Evolutionary conservation across 225 moss, liverwort and hornwort genomes (phyloP), one percentile per base, ranked within the genome.

Genomic region (Sphagnum tenellum): DNA sequence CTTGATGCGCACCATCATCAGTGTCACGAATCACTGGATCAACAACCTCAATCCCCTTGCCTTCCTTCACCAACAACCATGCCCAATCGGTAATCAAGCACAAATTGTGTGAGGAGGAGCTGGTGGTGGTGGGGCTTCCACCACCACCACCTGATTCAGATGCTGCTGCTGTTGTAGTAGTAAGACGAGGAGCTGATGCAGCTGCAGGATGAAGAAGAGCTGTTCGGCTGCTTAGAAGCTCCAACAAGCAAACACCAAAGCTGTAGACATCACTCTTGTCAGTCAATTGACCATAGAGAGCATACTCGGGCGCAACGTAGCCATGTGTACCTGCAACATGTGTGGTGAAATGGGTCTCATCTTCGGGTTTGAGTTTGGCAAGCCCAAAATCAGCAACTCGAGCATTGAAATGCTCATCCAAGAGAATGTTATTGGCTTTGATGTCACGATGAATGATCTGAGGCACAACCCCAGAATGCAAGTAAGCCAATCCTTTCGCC

Each of bases 251-350:
- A 44, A 77, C 71, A 8, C 76, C 80, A 61, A 80, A 80, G 67
- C 80, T 79, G 76, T 79, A 72, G 8, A 79, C 79, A 55, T 79
- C 79, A 45, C 75, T 72, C 54, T 69, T 72, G 62, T 76, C 73
- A 5, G 80, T 77, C 45, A 77, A 64, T 45, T 76, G 77, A 3
- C 80, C 80, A 14, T 80, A 77, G 44, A 77, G 47, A 4, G 70
- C 80, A 51, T 80, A 80, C 54, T 80, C 80, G 3, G 80, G 80
- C 47, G 80, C 80, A 4, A 80, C 67, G 5, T 73, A 5, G 61
- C 77, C 77, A 4, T 69, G 70, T 3, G 77, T 80, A 12, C 80
- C 77, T 46, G 62, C 45, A 12, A 73, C 67, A 66, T 73, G 76
- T 2, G 77, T 70, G 12, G 73, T 73, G n/a, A 56, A 60, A 57